Conservation (phyloP, 306 rosid species). For the Parietaria judaica region DNA sequence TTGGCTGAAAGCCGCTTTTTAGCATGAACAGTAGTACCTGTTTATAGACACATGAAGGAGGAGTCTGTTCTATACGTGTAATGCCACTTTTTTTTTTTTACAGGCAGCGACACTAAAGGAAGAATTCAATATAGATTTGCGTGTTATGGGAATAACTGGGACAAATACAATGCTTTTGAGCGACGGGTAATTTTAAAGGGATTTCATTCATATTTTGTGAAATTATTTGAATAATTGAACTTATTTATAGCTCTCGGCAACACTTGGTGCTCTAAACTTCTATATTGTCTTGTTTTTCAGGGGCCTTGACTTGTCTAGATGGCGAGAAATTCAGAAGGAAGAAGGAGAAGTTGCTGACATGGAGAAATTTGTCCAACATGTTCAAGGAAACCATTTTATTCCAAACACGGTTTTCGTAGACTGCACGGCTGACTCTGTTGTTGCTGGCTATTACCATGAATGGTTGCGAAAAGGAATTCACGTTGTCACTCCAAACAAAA, state of each 20-base stretch:
- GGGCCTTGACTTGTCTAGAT: conserved; percentile 69
- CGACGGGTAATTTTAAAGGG: conserved; percentile 55
- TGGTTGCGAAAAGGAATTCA: conserved; percentile 95
- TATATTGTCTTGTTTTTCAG: conserved; percentile 27
- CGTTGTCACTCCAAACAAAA: conserved; percentile 90
- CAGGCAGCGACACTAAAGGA: conserved; percentile 85
- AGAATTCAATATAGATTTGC: conserved; percentile 90
- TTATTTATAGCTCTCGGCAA: conserved; percentile 6
- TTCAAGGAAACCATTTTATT: conserved; percentile 89
- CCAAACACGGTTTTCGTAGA: conserved; percentile 89
- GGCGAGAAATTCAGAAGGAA: conserved; percentile 66
- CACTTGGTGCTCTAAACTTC: background rate
- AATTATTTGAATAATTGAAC: background rate
- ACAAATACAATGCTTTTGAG: conserved; percentile 76
- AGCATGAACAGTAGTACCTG: background rate
- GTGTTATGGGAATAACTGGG: conserved; percentile 85
- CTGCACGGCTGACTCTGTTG: conserved; percentile 82
- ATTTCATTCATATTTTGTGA: conserved; percentile 10
- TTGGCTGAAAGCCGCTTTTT: background rate
- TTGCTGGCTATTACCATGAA: conserved; percentile 76
- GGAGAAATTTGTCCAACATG: conserved; percentile 68
- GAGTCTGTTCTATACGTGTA: background rate
- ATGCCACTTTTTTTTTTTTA: conserved; percentile 15
- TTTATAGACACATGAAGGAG: background rate
- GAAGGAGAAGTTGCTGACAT: conserved; percentile 63